phyloP scores from a whole-genome alignment of 2,329 filamentous ascomycete genomes.

The Paecilomyces dactylethromorphus region DNA sequence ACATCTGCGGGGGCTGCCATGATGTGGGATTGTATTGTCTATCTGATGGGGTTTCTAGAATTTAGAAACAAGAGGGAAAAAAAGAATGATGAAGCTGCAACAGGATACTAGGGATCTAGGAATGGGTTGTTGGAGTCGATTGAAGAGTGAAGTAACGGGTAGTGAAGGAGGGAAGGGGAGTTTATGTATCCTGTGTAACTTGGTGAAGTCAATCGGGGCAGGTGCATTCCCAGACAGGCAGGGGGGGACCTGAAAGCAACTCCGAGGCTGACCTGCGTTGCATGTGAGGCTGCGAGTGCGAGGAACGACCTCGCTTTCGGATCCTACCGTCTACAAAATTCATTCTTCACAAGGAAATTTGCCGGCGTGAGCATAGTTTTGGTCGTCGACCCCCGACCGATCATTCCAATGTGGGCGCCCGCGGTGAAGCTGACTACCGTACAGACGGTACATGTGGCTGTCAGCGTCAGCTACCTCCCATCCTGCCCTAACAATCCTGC shows the following conservation, averaged over 20 bases:
- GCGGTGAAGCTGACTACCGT: not conserved
- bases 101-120: not conserved
- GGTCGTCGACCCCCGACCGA: not conserved
- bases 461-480: not conserved
- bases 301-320: not conserved
- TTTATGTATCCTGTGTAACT: not conserved
- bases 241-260: not conserved
- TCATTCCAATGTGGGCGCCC: not conserved
- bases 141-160: not conserved
- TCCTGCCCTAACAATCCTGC: not conserved
- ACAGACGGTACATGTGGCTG: not conserved
- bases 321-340: not conserved
- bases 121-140: not conserved
- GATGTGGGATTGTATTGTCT: conserved; percentile 16
- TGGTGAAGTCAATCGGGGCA: not conserved
- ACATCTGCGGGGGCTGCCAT: conserved; percentile 68
- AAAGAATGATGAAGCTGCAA: not conserved
- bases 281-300: not conserved
- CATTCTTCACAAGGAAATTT: not conserved
- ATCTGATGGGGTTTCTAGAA: not conserved
- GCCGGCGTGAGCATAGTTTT: not conserved
- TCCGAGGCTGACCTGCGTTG: not conserved
- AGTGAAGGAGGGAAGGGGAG: not conserved
- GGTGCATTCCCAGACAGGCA: not conserved
- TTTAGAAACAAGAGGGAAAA: not conserved